Evolutionary conservation across 1,284 basidiomycete species (phyloP), one percentile per base, ranked within the genome.

Genomic region (Ceratobasidium sp.): DNA sequence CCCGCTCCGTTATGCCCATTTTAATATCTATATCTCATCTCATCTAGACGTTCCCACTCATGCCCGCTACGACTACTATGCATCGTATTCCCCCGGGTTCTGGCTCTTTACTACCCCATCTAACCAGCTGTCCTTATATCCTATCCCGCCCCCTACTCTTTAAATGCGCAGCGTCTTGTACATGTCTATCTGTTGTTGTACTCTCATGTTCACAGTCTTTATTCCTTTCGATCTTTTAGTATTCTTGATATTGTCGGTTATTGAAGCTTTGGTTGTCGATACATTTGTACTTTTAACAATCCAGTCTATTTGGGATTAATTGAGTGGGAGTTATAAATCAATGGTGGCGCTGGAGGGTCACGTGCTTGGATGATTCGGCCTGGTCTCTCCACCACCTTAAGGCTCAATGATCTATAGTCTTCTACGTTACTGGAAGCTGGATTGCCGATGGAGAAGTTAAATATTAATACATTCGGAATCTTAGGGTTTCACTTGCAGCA

Each of bases 241-340:
- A 48, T 44, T 29, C 41, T 15, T 60, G 4, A 15, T 36, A 41
- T 47, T 47, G 27, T 45, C 48, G 60, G 44, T 63, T 47, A 63
- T 24, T 63, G 29, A 24, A 27, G 27, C 48, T 27, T 63, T 15
- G n/a, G n/a, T n/a, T n/a, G 14, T 24, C 22, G 22, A 44, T 47
- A 47, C 60, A 63, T 63, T 63, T 63, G 60, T 63, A 63, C 44
- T 63, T 63, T 63, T 63, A 63, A 45, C 44, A 41, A 41, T 41
- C 36, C 36, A 41, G 36, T 41, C 36, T 41, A 41, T 41, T 41
- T 41, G 36, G 36, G 36, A 41, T 41, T 41, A 41, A 4, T 41
- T 41, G 11, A 11, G 4, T 41, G n/a, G n/a, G n/a, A n/a, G n/a
- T n/a, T n/a, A n/a, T n/a, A n/a, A n/a, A n/a, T n/a, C n/a, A n/a